Percentiles rank a stretch among this genome's conserved stretches.
Conservation (phyloP, 2,329 filamentous ascomycete genomes). For the Plenodomus tracheiphilus region DNA sequence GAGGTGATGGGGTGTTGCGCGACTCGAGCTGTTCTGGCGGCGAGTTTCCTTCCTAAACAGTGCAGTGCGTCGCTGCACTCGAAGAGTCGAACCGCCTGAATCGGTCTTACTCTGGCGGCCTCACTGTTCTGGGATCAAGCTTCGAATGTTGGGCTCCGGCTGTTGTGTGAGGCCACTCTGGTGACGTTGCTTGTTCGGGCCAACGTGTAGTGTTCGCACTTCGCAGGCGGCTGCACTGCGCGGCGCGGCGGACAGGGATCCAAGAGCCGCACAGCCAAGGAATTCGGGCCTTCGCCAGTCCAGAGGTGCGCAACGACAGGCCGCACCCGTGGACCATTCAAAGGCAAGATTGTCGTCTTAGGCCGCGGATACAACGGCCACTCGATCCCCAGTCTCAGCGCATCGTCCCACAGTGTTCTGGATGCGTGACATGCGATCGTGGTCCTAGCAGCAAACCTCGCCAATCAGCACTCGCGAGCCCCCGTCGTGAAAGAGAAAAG, state of each 20-base stretch:
- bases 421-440: neutral
- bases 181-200: neutral
- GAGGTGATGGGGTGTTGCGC: neutral
- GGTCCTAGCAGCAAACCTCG: neutral
- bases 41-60: neutral
- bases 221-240: neutral
- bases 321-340: neutral
- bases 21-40: neutral
- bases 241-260: neutral
- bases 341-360: neutral
- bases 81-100: constrained; percentile 2
- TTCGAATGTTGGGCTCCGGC: neutral
- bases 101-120: neutral
- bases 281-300: neutral
- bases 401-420: constrained; percentile 6
- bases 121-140: neutral
- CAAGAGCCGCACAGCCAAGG: neutral
- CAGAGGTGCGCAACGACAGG: neutral
- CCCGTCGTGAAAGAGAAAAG: constrained; percentile 1
- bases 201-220: neutral
- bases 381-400: constrained; percentile 2
- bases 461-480: neutral
- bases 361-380: neutral
- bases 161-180: neutral
- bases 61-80: too few species aligned